phyloP scores from a whole-genome alignment of 768 basidiomycete species.

The Xerocomellus intermedius region DNA sequence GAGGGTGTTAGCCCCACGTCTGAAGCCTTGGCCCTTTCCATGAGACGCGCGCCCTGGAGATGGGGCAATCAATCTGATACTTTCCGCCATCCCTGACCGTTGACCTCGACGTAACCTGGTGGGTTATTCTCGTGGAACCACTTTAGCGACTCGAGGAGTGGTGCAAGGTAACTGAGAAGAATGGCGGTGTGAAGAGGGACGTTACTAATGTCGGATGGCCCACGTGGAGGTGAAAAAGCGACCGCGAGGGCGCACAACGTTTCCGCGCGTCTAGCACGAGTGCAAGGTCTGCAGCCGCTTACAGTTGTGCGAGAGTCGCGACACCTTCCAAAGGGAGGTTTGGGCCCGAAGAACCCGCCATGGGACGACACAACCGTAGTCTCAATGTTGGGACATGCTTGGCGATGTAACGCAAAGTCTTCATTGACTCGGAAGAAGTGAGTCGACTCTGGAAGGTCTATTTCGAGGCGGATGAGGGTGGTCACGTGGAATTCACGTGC shows the following conservation, averaged over 20 bases:
- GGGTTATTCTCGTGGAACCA: constrained; percentile 81
- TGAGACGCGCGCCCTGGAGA: too few relatives aligned
- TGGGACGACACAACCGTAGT: too few relatives aligned
- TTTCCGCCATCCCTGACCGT: too few relatives aligned
- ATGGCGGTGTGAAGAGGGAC: constrained; percentile 71
- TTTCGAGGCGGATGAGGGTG: constrained; percentile 56
- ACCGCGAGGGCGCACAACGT: constrained; percentile 52
- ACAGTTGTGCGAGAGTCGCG: constrained; percentile 57
- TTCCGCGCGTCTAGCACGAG: constrained; percentile 61
- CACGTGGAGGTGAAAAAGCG: constrained; percentile 67
- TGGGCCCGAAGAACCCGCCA: constrained; percentile 47
- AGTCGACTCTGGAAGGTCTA: constrained; percentile 70
- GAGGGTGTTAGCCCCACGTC: constrained; percentile 10
- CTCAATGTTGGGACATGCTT: constrained; percentile 42
- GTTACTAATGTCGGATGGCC: constrained; percentile 73
- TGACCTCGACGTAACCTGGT: too few relatives aligned
- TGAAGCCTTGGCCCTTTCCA: too few relatives aligned
- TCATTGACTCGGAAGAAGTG: too few relatives aligned
- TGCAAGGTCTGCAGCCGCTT: constrained; percentile 58
- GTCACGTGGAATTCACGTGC: constrained; percentile 35
- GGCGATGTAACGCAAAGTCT: too few relatives aligned
- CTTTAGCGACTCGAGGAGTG: constrained; percentile 63
- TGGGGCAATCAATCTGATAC: too few relatives aligned
- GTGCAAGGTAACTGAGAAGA: constrained; percentile 75
- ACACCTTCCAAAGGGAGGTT: constrained; percentile 64